Evolutionary conservation across 805 yeast species (phyloP).

Genomic region (Myxozyma vanderwaltii): DNA sequence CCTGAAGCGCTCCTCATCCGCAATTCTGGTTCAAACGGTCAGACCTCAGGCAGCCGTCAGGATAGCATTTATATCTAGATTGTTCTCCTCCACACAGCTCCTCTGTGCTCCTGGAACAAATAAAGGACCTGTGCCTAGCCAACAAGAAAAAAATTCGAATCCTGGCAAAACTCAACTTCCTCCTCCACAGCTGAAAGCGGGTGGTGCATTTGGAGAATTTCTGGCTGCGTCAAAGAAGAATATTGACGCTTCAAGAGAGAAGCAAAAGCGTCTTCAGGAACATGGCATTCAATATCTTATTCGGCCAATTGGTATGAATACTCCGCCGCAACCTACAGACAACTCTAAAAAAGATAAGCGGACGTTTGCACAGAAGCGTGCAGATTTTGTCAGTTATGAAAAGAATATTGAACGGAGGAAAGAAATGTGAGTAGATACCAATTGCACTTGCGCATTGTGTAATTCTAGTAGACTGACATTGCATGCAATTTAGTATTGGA

Average conservation of each 20-base stretch:
- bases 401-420: conserved; percentile 53
- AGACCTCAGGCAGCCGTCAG: too few relatives aligned
- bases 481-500: conserved; percentile 5
- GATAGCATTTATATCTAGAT: too few relatives aligned
- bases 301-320: conserved; percentile 52
- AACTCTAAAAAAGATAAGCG: conserved; percentile 48
- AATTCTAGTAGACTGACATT: not conserved
- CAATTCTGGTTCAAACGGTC: too few relatives aligned
- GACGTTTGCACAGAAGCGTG: conserved; percentile 45
- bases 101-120: not conserved
- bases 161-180: conserved; percentile 8
- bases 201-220: conserved; percentile 4
- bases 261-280: not conserved
- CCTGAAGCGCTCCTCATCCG: too few relatives aligned
- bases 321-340: conserved; percentile 47
- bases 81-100: not conserved
- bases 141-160: not conserved
- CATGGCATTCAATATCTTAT: conserved; percentile 19
- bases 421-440: conserved; percentile 49
- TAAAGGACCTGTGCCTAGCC: not conserved
- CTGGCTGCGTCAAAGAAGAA: conserved; percentile 10
- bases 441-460: too few relatives aligned
- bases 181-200: conserved; percentile 1
- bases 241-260: conserved; percentile 1
- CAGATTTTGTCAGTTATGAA: conserved; percentile 53